Conservation (phyloP, 495 filamentous ascomycete species). For the Hypoxylon perforatum region DNA sequence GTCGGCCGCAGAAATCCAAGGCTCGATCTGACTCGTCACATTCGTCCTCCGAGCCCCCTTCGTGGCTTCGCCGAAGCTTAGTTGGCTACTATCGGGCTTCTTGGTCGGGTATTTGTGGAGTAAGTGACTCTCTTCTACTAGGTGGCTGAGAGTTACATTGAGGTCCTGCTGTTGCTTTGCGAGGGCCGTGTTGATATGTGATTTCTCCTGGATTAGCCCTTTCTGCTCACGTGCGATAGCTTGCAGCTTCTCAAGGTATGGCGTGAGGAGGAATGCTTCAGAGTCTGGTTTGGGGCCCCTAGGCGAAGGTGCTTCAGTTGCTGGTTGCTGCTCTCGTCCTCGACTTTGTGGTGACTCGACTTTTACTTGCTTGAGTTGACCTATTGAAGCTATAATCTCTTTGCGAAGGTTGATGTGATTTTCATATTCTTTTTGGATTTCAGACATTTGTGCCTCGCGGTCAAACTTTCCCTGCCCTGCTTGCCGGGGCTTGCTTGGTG, state of each 20-base stretch:
- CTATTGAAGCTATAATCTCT: conserved; percentile 49
- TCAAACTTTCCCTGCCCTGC: conserved; percentile 56
- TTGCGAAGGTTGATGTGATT: conserved; percentile 59
- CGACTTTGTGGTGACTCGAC: conserved; percentile 11
- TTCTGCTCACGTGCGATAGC: conserved; percentile 71
- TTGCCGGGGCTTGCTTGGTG: conserved; percentile 51
- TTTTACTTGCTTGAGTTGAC: conserved; percentile 38
- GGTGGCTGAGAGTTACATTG: conserved; percentile 65
- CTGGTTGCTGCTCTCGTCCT: conserved; percentile 22
- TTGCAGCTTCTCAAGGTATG: conserved; percentile 66
- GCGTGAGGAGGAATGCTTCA: conserved; percentile 60
- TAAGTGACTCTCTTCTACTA: conserved; percentile 76
- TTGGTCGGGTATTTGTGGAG: conserved; percentile 69
- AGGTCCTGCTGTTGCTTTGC: conserved; percentile 69
- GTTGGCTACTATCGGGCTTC: conserved; percentile 31
- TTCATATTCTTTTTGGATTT: conserved; percentile 63
- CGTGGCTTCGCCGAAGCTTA: conserved; percentile 41
- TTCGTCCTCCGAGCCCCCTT: conserved; percentile 45
- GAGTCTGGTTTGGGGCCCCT: conserved; percentile 15
- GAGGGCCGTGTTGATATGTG: conserved; percentile 68
- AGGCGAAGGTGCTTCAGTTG: conserved; percentile 43
- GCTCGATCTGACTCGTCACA: conserved; percentile 52
- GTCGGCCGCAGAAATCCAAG: conserved; percentile 63
- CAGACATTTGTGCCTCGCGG: conserved; percentile 50
- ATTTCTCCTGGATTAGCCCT: conserved; percentile 70